phyloP scores from a whole-genome alignment of 495 filamentous ascomycete genomes.

The Podospora tetraspora region DNA sequence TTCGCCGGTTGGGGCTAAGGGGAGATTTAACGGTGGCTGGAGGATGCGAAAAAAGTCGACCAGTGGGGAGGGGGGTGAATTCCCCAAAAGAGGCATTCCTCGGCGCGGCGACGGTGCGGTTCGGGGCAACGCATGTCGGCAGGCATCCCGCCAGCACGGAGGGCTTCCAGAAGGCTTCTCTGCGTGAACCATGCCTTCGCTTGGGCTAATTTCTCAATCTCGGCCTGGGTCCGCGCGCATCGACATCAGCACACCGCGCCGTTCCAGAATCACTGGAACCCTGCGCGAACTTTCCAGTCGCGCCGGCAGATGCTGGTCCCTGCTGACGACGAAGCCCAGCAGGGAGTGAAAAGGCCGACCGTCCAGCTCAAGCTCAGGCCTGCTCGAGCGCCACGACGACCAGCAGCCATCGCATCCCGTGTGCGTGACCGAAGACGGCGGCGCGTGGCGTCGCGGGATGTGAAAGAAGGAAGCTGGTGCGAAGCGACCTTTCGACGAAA shows the following conservation, averaged over 20 bases:
- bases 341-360: neutral
- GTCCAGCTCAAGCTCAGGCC: no score
- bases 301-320: neutral
- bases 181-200: constrained; percentile 5
- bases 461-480: neutral
- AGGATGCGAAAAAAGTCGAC: no score
- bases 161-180: constrained; percentile 21
- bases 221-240: constrained; percentile 4
- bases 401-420: neutral
- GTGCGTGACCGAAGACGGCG: neutral
- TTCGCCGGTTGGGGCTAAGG: constrained; percentile 15
- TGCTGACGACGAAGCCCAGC: neutral
- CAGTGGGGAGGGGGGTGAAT: neutral
- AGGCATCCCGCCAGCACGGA: constrained; percentile 6
- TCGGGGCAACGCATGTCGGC: constrained; percentile 3
- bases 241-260: neutral
- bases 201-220: constrained; percentile 10
- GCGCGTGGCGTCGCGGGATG: neutral
- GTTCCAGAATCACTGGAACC: neutral
- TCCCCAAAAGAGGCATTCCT: neutral
- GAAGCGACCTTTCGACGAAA: neutral
- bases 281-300: neutral
- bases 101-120: neutral
- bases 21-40: neutral
- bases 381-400: neutral